Evolutionary conservation across 2,329 filamentous ascomycete genomes (phyloP).

Genomic region (Dichotomopilus funicola): DNA sequence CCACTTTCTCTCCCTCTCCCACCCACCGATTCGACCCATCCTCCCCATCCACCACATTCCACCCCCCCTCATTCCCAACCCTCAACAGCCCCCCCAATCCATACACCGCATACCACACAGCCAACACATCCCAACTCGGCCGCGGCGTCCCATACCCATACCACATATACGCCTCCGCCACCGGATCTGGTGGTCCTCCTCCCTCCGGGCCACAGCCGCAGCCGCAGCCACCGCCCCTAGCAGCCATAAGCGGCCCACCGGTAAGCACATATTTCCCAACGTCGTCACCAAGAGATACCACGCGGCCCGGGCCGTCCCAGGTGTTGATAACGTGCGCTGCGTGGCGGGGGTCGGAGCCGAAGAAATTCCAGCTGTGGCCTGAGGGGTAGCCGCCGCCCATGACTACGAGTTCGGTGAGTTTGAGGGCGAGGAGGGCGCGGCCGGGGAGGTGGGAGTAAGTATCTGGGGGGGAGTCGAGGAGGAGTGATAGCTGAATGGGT

Average conservation of each 20-base stretch:
- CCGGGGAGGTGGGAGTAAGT: constrained; percentile 34
- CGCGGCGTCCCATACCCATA: constrained; percentile 32
- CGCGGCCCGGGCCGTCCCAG: constrained; percentile 31
- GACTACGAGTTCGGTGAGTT: constrained; percentile 43
- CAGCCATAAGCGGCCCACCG: constrained; percentile 31
- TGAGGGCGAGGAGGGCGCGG: constrained; percentile 34
- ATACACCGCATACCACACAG: constrained; percentile 34
- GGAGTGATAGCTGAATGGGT: constrained; percentile 32
- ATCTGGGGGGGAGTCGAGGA: constrained; percentile 41
- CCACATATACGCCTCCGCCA: constrained; percentile 35
- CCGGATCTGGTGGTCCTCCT: constrained; percentile 28
- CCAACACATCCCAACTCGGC: constrained; percentile 38
- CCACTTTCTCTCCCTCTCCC: constrained; percentile 24
- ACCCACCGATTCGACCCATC: constrained; percentile 41
- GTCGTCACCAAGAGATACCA: constrained; percentile 40
- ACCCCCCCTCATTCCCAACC: constrained; percentile 33
- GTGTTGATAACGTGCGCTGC: constrained; percentile 40
- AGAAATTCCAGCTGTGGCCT: constrained; percentile 45
- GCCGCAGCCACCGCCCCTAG: neutral
- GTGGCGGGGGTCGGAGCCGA: constrained; percentile 31
- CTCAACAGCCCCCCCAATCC: constrained; percentile 33
- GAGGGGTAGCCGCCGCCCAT: constrained; percentile 47
- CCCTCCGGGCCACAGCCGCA: constrained; percentile 16
- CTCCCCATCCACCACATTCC: constrained; percentile 32
- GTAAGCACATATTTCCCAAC: constrained; percentile 37